Evolutionary conservation across 495 filamentous ascomycete genomes (phyloP).

Genomic region (Talaromyces adpressus): DNA sequence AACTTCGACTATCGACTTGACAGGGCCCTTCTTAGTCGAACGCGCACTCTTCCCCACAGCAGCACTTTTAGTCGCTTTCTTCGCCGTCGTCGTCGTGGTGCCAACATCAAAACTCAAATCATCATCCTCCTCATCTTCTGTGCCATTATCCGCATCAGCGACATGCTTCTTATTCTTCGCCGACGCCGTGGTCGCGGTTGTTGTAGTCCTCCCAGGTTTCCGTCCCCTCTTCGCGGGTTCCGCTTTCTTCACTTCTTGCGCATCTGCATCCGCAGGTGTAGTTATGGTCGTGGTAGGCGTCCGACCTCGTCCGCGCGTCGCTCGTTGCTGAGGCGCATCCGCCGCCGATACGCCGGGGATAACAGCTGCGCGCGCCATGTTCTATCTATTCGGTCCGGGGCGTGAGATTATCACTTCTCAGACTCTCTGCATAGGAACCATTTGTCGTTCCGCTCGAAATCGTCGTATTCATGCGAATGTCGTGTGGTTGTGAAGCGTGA

Average conservation of each 20-base stretch:
- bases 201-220: constrained; percentile 8
- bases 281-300: not conserved
- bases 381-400: not conserved
- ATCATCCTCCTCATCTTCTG: constrained; percentile 33
- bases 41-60: not conserved
- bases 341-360: constrained; percentile 1
- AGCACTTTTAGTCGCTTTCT: not conserved
- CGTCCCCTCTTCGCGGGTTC: constrained; percentile 16
- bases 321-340: constrained; percentile 10
- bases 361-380: constrained; percentile 8
- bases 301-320: constrained; percentile 12
- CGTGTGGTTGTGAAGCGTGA: not conserved
- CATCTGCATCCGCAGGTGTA: not conserved
- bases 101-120: constrained; percentile 19
- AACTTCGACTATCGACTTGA: constrained; percentile 1
- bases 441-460: not conserved
- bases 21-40: constrained; percentile 14
- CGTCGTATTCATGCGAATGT: not conserved
- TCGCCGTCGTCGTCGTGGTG: constrained; percentile 1
- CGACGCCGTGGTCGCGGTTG: constrained; percentile 11
- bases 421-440: not conserved
- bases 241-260: constrained; percentile 9
- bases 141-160: constrained; percentile 11
- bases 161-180: constrained; percentile 11
- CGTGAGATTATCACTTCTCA: not conserved